Evolutionary conservation across 1,139 yeast species (phyloP), one percentile per base, ranked within the genome.

Genomic region (Debaryomyces sp.): DNA sequence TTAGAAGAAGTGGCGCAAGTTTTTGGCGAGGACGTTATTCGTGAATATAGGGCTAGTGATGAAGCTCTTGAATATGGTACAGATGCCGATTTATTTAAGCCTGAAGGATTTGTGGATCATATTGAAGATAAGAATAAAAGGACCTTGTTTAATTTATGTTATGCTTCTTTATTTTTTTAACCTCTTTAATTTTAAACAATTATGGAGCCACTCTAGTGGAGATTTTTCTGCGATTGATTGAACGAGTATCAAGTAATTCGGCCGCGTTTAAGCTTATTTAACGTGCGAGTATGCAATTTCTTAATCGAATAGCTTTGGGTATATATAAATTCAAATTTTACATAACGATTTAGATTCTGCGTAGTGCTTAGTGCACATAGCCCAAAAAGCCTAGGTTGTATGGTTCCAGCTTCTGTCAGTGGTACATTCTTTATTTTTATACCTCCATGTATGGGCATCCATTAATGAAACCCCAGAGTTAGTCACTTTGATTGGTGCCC

Each of bases 1-100:
- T 44, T 51, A 38, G 59, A 54, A 45, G 57, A 55, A 41, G 46
- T 55, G 13, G 56, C 51, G 2, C 34, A 39, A 23, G 50, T 53
- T 12, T 54, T 54, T 43, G 46, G 47, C 22, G 57, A 49, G 26
- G 26, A 23, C 9, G 26, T 23, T 23, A 23, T 2, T 23, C 26
- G 26, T 23, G 26, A 2, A 7, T 23, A 7, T 23, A 23, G 9
- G 9, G 26, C 29, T 26, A 2, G 29, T 26, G 26, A 8, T 23
- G 9, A 23, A 23, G 26, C 26, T 23, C 7, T 23, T 23, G 26
- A 23, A 23, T 23, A 23, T 23, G 26, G 26, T 7, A 23, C 26
- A 5, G 26, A 23, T 23, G 7, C 7, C 9, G 9, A 45, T 53
- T 23, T 23, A 8, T 23, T 8, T 23, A 23, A 23, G 9, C 8